Evolutionary conservation across 257 asterid species (phyloP).

Genomic region (Solanum sejunctum): DNA sequence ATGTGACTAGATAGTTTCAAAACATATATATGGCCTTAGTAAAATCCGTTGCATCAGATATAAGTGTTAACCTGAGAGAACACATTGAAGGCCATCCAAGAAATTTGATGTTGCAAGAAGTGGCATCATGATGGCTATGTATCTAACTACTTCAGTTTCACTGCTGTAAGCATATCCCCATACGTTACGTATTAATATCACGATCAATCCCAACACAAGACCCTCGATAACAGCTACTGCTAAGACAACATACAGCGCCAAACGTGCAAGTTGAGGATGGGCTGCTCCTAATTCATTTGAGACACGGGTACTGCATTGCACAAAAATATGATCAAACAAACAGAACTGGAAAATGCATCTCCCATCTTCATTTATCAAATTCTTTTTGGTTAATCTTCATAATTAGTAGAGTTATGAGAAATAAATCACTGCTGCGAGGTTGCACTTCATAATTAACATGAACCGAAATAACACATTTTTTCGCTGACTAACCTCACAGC

Average conservation of each 20-base stretch:
- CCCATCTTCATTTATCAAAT: neutral
- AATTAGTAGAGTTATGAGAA: neutral
- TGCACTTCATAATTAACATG: neutral
- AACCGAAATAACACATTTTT: neutral
- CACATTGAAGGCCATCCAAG: constrained; percentile 67
- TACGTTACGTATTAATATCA: constrained; percentile 33
- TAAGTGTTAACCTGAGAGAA: constrained; percentile 51
- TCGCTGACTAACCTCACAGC: constrained; percentile 53
- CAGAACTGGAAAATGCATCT: neutral
- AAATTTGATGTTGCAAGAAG: constrained; percentile 66
- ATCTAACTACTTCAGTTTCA: constrained; percentile 42
- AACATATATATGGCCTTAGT: neutral
- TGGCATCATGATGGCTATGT: constrained; percentile 64
- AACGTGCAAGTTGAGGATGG: constrained; percentile 41
- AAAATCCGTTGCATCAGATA: neutral
- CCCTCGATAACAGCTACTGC: constrained; percentile 38
- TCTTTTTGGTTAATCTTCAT: neutral
- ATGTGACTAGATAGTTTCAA: neutral
- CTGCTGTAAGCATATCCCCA: constrained; percentile 78
- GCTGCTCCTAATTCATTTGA: constrained; percentile 82
- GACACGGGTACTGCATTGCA: constrained; percentile 55
- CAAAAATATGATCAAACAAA: neutral
- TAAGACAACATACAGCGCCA: constrained; percentile 49
- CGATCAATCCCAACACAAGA: constrained; percentile 26
- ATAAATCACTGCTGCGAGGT: neutral